Evolutionary conservation across 495 filamentous ascomycete genomes (phyloP).

Genomic region (Neurospora sp.): DNA sequence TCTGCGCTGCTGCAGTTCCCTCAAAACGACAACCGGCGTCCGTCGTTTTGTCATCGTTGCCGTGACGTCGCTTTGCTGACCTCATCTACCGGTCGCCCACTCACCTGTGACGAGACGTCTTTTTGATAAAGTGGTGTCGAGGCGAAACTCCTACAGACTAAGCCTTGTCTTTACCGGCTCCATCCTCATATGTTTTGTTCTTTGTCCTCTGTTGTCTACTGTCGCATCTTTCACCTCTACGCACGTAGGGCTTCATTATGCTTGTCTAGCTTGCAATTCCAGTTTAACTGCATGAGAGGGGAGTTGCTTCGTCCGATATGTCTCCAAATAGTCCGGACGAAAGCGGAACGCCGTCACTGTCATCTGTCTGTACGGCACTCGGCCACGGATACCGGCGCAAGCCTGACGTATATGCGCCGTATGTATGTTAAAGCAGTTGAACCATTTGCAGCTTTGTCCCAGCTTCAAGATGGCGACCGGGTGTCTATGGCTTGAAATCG

Average conservation of each 20-base stretch:
- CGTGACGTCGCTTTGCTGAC: background rate
- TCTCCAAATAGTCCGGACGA: background rate
- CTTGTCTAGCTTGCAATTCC: background rate
- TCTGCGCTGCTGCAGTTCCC: background rate
- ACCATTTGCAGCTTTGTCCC: background rate
- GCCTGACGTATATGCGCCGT: background rate
- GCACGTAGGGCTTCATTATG: background rate
- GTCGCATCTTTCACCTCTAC: background rate
- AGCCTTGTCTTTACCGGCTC: background rate
- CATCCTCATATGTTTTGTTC: background rate
- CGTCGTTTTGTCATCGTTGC: background rate
- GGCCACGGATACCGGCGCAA: background rate
- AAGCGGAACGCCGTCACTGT: background rate
- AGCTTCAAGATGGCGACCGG: background rate
- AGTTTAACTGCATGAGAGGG: background rate
- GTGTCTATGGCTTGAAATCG: background rate
- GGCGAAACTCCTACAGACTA: background rate
- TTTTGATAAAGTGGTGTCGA: background rate
- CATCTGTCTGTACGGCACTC: background rate
- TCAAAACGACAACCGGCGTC: background rate
- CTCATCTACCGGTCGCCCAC: background rate
- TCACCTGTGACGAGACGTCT: background rate
- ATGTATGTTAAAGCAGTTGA: background rate
- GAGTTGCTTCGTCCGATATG: background rate
- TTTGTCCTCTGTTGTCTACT: background rate